Evolutionary conservation across 1,284 basidiomycete genomes (phyloP).

Genomic region (Boletellus sp.): DNA sequence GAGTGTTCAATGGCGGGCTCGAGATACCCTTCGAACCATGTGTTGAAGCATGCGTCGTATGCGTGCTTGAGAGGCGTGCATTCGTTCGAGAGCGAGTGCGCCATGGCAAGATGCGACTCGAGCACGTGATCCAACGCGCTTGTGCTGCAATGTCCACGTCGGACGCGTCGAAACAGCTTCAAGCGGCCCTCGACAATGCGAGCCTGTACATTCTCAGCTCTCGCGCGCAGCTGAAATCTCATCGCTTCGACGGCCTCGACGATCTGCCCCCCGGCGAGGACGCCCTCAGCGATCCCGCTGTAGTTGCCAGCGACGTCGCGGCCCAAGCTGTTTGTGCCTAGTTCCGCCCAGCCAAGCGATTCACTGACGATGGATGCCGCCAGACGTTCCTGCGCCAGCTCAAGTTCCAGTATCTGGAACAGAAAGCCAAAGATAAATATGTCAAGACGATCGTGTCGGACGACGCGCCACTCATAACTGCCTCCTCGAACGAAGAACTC

Average conservation of each 20-base stretch:
- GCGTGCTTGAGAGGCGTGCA: constrained; percentile 88
- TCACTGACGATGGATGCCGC: constrained; percentile 1
- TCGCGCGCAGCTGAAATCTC: constrained; percentile 21
- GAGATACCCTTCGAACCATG: constrained; percentile 94
- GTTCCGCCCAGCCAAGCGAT: not conserved
- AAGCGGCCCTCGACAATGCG: constrained; percentile 25
- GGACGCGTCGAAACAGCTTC: constrained; percentile 24
- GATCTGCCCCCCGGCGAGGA: constrained; percentile 26
- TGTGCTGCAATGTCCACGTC: constrained; percentile 19
- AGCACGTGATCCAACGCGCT: not conserved
- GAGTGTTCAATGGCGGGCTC: constrained; percentile 63
- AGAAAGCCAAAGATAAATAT: constrained; percentile 84
- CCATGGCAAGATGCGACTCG: constrained; percentile 42
- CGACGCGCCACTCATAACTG: constrained; percentile 70
- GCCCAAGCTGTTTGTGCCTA: constrained; percentile 22
- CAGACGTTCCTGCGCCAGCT: constrained; percentile 78
- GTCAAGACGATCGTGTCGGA: constrained; percentile 81
- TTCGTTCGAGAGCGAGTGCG: constrained; percentile 68
- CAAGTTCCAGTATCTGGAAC: constrained; percentile 83
- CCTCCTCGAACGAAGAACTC: constrained; percentile 69
- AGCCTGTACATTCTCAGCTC: constrained; percentile 25
- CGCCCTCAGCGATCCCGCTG: constrained; percentile 27
- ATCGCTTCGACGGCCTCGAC: constrained; percentile 31
- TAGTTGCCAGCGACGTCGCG: constrained; percentile 31
- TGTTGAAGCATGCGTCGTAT: constrained; percentile 94